Percentiles rank a stretch among this genome's conserved stretches.
Evolutionary conservation across 495 filamentous ascomycete genomes (phyloP).

Genomic region (Chaetomium cochliodes): DNA sequence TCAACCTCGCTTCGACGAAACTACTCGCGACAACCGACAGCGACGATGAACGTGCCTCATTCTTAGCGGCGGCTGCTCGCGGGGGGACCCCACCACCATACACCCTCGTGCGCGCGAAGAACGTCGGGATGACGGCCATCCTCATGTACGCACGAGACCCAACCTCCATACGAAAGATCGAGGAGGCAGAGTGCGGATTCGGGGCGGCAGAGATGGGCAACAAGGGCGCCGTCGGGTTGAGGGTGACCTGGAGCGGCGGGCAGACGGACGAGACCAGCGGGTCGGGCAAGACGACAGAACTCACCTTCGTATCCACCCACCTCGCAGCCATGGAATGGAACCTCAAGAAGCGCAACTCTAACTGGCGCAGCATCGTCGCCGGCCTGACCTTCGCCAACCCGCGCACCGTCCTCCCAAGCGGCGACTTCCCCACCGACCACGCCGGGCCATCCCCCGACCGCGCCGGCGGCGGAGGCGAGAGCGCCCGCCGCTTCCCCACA

Average conservation of each 20-base stretch:
- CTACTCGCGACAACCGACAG: conserved; percentile 19
- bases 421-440: conserved; percentile 22
- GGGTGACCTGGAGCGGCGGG: conserved; percentile 54
- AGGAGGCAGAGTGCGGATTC: conserved; percentile 74
- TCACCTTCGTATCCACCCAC: conserved; percentile 88
- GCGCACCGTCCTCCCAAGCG: conserved; percentile 30
- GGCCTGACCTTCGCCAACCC: conserved; percentile 68
- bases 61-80: background rate
- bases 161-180: conserved; percentile 55
- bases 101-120: conserved; percentile 54
- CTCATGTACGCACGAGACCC: conserved; percentile 72
- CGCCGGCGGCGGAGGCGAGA: conserved; percentile 26
- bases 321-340: conserved; percentile 80
- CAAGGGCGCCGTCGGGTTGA: conserved; percentile 84
- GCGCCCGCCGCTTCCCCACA: background rate
- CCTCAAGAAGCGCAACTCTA: conserved; percentile 67
- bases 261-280: conserved; percentile 14
- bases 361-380: conserved; percentile 81
- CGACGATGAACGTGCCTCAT: conserved; percentile 19
- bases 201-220: conserved; percentile 87
- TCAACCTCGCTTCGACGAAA: conserved; percentile 60
- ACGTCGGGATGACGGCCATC: conserved; percentile 85
- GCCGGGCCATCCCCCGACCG: conserved; percentile 22
- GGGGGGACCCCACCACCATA: conserved; percentile 34
- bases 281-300: conserved; percentile 48